phyloP scores from a whole-genome alignment of 371 early-diverging fungal genomes.

The Rhizopus sp. region DNA sequence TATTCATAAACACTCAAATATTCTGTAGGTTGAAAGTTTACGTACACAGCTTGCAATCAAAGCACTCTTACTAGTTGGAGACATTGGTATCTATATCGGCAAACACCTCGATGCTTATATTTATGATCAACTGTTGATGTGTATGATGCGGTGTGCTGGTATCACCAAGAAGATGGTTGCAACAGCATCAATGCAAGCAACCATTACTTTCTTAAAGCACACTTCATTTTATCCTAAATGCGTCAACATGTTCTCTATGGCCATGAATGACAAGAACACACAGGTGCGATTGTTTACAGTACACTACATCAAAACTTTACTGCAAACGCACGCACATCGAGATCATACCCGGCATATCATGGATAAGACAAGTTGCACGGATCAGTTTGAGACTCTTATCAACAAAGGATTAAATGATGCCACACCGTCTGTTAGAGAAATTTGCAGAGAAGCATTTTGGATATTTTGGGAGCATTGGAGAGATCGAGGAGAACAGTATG shows the following conservation, averaged over 20 bases:
- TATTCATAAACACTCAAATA: background rate
- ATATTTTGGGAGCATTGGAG: conserved; percentile 45
- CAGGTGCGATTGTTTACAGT: conserved; percentile 45
- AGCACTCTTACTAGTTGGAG: conserved; percentile 35
- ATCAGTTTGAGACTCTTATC: conserved; percentile 38
- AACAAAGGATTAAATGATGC: conserved; percentile 47
- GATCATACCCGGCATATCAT: conserved; percentile 36
- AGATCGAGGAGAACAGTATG: conserved; percentile 47
- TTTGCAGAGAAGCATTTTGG: conserved; percentile 48
- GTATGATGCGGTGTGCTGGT: conserved; percentile 42
- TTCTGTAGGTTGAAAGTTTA: conserved; percentile 42
- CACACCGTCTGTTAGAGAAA: conserved; percentile 44
- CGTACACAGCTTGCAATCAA: conserved; percentile 50
- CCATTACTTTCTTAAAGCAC: conserved; percentile 37
- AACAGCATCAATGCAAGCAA: conserved; percentile 29
- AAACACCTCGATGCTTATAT: conserved; percentile 41
- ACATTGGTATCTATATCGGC: conserved; percentile 44
- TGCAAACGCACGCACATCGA: conserved; percentile 43
- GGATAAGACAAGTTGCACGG: conserved; percentile 38
- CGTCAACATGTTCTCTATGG: conserved; percentile 33
- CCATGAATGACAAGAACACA: conserved; percentile 48
- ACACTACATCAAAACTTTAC: conserved; percentile 33
- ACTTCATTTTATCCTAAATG: conserved; percentile 42
- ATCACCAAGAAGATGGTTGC: conserved; percentile 47
- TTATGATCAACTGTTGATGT: conserved; percentile 38